Conservation (phyloP, 331 rosid genomes). For the Phaseolus coccineus region DNA sequence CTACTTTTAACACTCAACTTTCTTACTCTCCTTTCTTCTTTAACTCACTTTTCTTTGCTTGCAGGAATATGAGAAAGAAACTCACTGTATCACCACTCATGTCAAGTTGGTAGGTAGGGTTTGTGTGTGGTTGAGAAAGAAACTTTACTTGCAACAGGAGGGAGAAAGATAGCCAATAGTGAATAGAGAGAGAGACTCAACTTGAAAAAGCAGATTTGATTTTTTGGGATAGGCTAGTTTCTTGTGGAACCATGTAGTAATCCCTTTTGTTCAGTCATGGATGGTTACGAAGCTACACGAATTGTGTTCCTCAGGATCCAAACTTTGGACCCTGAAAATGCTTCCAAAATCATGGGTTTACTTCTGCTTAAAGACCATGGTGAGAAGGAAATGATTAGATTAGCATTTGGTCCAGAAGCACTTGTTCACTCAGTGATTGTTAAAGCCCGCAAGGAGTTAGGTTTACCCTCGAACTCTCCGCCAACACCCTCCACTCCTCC, state of each 20-base stretch:
- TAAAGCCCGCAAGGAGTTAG: constrained; percentile 77
- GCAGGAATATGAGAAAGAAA: constrained; percentile 77
- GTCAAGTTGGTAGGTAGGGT: constrained; percentile 67
- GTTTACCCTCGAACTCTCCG: constrained; percentile 66
- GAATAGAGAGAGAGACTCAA: constrained; percentile 14
- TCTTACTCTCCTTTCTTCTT: constrained; percentile 51
- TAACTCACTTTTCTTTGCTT: constrained; percentile 54
- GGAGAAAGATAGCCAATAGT: constrained; percentile 22
- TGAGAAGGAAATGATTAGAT: constrained; percentile 87
- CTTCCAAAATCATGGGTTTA: constrained; percentile 92
- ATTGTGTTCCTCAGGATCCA: constrained; percentile 87
- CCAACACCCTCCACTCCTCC: constrained; percentile 73
- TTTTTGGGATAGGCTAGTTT: constrained; percentile 46
- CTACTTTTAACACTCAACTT: constrained; percentile 54
- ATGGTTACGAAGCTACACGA: constrained; percentile 89
- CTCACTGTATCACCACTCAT: constrained; percentile 50
- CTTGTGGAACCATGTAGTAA: constrained; percentile 46
- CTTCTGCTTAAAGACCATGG: constrained; percentile 92
- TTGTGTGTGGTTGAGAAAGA: constrained; percentile 76
- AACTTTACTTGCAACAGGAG: constrained; percentile 57
- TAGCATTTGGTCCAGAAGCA: constrained; percentile 92
- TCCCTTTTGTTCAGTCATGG: constrained; percentile 55
- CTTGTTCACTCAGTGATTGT: constrained; percentile 74
- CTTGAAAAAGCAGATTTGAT: constrained; percentile 16
- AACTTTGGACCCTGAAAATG: constrained; percentile 90